Conservation (phyloP, 352 stramenopile species). For the Plasmopara halstedii region DNA sequence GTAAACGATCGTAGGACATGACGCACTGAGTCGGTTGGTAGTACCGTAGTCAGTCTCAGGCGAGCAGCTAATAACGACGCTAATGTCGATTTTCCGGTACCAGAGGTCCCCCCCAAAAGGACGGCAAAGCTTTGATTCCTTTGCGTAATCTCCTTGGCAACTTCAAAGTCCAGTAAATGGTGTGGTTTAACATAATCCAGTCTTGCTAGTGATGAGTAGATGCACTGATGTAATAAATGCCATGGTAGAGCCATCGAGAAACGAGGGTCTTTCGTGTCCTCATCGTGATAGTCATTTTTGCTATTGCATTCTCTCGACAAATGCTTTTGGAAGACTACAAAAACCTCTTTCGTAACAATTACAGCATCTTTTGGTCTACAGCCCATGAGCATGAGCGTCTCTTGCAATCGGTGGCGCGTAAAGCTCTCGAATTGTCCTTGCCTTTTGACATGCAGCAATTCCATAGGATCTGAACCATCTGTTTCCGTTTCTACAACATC, state of each 20-base stretch:
- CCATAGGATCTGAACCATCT: constrained; percentile 67
- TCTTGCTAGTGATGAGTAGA: constrained; percentile 68
- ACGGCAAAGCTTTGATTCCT: constrained; percentile 81
- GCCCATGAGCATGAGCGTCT: constrained; percentile 86
- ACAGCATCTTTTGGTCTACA: constrained; percentile 71
- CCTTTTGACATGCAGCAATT: constrained; percentile 56
- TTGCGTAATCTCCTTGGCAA: constrained; percentile 83
- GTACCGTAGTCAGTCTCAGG: constrained; percentile 72
- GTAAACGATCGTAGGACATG: constrained; percentile 78
- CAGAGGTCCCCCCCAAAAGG: constrained; percentile 78
- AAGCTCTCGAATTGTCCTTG: constrained; percentile 51
- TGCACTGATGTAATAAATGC: constrained; percentile 73
- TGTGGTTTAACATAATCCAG: constrained; percentile 83
- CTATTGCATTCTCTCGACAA: constrained; percentile 10
- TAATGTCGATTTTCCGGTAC: constrained; percentile 82
- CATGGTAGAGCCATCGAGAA: constrained; percentile 34
- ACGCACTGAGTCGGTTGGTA: constrained; percentile 81
- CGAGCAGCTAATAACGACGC: constrained; percentile 66
- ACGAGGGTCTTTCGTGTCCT: background rate
- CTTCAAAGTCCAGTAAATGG: constrained; percentile 76
- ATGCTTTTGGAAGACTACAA: constrained; percentile 52
- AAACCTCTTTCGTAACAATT: constrained; percentile 59
- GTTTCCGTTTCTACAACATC: constrained; percentile 45
- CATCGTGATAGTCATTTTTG: constrained; percentile 7
- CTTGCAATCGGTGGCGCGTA: constrained; percentile 76